Base-by-base conservation (phyloP, 192 early-diverging fungal species). In the Rhizophagus sp. region DNA sequence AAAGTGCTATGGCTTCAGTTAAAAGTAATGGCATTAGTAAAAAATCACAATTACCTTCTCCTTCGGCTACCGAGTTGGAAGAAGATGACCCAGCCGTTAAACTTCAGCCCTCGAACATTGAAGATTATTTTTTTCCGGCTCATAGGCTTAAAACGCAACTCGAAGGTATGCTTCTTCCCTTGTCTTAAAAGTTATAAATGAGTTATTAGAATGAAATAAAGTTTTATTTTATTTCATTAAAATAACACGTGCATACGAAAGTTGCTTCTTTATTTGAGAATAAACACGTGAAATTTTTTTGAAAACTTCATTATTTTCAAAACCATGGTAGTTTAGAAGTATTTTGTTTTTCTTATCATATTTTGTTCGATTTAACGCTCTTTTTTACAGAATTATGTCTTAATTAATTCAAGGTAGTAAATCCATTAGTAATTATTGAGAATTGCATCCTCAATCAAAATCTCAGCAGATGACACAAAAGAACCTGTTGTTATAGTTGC, bases 401-500 rank as follows among this genome's bases (percentile, higher is more conserved):
- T 19, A 70, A 22, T 41, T 17, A 19, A 49, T 25, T 27, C 15
- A 34, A 39, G 34, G 19, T 8, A 69, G 1, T 15, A 39, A n/a
- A 36, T 13, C 27, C 8, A 69, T n/a, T 39, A 69, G 27, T 39
- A 39, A 39, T 22, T 36, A 19, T 41, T 36, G 12, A 19, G 68
- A 69, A 70, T 70, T 70, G 41, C 68, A 57, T 57, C 15, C 30
- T 41, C 68, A 70, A 80, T 57, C 65, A 68, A 64, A 34, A 79
- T 69, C 39, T 17, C 74, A 39, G 73, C 12, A 90, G 92, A 93
- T 74, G 86, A 87, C n/a, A 83, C 76, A 19, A 94, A 93, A 82
- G 90, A 83, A 12, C 97, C 98, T 17, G 87, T 98, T 15, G 96
- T 98, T 6, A 88, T 98, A 30, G 94, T 99, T 19, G 97, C 94